Conservation (phyloP, 192 early-diverging fungal species). For the Chytriomyces sp. region DNA sequence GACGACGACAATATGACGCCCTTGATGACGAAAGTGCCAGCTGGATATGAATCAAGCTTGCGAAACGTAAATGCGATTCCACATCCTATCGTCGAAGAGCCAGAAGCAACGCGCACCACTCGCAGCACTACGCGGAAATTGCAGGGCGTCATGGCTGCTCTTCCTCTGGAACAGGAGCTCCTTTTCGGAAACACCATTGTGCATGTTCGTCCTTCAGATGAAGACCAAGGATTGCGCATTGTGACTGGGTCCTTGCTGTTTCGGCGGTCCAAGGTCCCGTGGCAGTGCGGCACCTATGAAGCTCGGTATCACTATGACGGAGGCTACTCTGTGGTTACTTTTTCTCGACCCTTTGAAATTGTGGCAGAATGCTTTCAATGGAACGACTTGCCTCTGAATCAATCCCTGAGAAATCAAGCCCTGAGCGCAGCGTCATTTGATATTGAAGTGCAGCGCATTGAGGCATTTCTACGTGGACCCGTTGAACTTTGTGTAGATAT, state of each 20-base stretch:
- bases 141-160: background rate
- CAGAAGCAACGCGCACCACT: conserved; percentile 35
- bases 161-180: background rate
- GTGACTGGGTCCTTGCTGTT: conserved; percentile 66
- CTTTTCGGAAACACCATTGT: conserved; percentile 38
- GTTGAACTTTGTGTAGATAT: conserved; percentile 40
- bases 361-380: conserved; percentile 36
- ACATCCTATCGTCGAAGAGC: conserved; percentile 21
- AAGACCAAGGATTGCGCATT: conserved; percentile 33
- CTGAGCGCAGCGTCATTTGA: background rate
- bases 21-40: conserved; percentile 12
- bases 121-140: conserved; percentile 4
- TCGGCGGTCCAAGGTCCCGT: conserved; percentile 70
- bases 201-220: background rate
- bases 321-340: conserved; percentile 78
- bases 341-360: conserved; percentile 81
- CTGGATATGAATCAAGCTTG: background rate
- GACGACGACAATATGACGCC: conserved; percentile 32
- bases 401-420: background rate
- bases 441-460: conserved; percentile 22
- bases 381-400: conserved; percentile 9
- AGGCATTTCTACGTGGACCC: conserved; percentile 9
- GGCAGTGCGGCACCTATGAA: conserved; percentile 87
- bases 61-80: background rate
- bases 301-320: conserved; percentile 90